Evolutionary conservation across 768 basidiomycete genomes (phyloP), one percentile per base, ranked within the genome.

Genomic region (Mycena amicta): DNA sequence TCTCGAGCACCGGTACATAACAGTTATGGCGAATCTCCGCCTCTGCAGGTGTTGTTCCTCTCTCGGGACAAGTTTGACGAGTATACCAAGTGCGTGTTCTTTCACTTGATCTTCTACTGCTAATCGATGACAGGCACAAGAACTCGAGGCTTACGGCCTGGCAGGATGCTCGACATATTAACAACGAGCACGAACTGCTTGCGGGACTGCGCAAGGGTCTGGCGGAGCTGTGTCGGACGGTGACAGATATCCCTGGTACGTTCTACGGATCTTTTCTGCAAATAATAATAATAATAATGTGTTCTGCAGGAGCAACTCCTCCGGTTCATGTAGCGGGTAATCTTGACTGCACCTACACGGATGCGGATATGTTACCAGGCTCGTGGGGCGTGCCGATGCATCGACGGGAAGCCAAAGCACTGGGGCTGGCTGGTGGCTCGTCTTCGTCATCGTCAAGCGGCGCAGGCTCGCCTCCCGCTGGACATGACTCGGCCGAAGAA

Each of bases 41-140:
- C 62, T 30, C 16, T 64, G 3, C 62, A 64, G 56, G 62, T 64
- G 41, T 16, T 64, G 26, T 64, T 64, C 26, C 26, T 64, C 30
- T 57, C 56, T 29, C 16, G 62, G 33, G 62, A 52, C 29, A 57
- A 60, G 53, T 64, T 57, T 22, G 62, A 64, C 40, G 41, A 25
- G 47, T 57, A 31, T 47, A 60, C 55, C 6, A 33, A 26, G 62
- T 64, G 50, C 2, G 62, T 54, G 30, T 51, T 31, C 16, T 30
- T 25, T 37, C 28, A 33, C 22, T 23, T 29, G 28, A 26, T 25
- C 16, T 20, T 5, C 30, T 50, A 3, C 30, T 41, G 2, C 29
- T 26, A 27, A 39, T 18, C 16, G 27, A 15, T 20, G 20, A 18
- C 39, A 59, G 58, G 16, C 47, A 56, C 45, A 26, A 56, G 15